Base-by-base conservation (phyloP, 192 early-diverging fungal species). In the Backusella westeae region DNA sequence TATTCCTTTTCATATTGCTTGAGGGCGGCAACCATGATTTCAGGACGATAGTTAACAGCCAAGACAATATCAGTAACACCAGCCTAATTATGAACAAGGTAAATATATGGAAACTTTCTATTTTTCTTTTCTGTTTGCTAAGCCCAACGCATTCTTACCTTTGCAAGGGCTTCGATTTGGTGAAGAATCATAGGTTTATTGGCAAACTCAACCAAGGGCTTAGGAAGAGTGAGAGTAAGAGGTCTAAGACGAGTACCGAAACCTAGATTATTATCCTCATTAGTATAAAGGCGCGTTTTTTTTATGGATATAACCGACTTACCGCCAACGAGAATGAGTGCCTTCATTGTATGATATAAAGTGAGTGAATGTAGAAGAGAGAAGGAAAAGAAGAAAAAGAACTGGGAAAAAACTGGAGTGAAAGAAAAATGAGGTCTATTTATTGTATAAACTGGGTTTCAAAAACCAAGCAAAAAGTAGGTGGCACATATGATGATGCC, bases 151-250 rank as follows among this genome's bases (percentile, higher is more conserved):
- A 8, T n/a, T 49, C 8, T 73, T 87, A 97, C 97, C 94, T 98
- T 93, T 63, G 93, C 95, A 9, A 99, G 88, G 6, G 93, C 96
- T 82, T 98, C 97, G 77, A 99, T 99, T 87, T 99, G 98, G 85
- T 99, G 98, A 74, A 97, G 89, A 85, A 99, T 97, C 94, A 99
- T 98, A 73, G 95, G 97, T 84, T 90, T 94, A 90, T 99, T 99
- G 42, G 95, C 95, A 87, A 99, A 99, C 86, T 99, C 97, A n/a
- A 99, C 97, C 66, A 99, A 89, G 63, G 98, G 98, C 87, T 99
- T 99, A 73, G 98, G 98, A 53, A 96, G 87, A 56, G 97, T 93
- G 72, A 99, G 88, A 19, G 98, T 99, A 69, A 99, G 90, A 53
- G 98, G 98, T 41, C 98, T 92, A 80, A 99, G 92, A 82, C 98